Evolutionary conservation across 139 green algal species (phyloP), one percentile per base, ranked within the genome.

Genomic region (Tetraselmis striata): DNA sequence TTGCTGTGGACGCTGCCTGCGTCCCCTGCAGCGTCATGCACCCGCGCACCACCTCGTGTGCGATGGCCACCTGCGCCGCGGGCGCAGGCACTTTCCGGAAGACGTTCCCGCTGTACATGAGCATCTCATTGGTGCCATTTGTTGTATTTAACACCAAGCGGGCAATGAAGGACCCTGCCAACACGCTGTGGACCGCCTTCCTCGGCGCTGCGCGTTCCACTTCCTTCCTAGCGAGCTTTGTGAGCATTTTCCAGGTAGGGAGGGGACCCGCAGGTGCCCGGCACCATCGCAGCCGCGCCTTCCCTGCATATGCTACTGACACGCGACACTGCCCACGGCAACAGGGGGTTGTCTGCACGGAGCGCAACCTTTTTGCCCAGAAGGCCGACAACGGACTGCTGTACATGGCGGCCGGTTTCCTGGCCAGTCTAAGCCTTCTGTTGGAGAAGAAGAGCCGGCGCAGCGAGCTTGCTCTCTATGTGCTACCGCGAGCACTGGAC

Each of bases 61-160:
- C 77, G 23, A 1, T 28, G 1, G 30, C 86, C 29, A 78, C 81
- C 23, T 2, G 59, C 30, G 32, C 29, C 1, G 84, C 76, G 26
- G 59, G 82, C 2, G 30, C 31, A 1, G 28, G 58, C 58, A 86
- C 86, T 29, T 91, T 91, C 67, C 78, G 75, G 29, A 89, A 86
- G 75, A 91, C 86, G 27, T 91, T 91, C 28, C 86, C 86, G 28
- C 85, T 91, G n/a, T 91, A 91, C 77, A 75, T 90, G 78, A 88
- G 86, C 30, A 79, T 91, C 76, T 87, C 79, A 1, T 30, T 90
- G 23, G 86, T 90, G 27, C 86, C 86, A 1, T 87, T 84, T 31
- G 78, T 90, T 27, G 85, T 89, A 11, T 82, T 90, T 76, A 91
- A 91, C 76, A 29, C 76, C n/a, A 80, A 79, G 32, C 28, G 74